These are phyloP conservation scores for Drosera spatulata DNA, from an alignment of 179 eudicot species.

Conservation along the genomic window DNA sequence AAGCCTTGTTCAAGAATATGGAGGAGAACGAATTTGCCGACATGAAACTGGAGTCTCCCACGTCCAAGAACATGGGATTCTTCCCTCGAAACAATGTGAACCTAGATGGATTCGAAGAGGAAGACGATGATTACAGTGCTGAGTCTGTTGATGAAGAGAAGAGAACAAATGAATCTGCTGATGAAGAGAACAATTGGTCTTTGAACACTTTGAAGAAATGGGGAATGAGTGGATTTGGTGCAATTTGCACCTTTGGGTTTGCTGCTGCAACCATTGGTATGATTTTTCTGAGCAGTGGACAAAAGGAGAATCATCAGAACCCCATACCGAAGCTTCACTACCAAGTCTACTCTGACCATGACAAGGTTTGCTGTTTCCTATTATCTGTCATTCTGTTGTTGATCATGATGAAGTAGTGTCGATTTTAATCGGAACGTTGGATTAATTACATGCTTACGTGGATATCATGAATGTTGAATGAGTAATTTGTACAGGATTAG, in stretches of 20 bases:
- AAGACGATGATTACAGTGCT: background rate
- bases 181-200: background rate
- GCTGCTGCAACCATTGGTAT: constrained; percentile 45
- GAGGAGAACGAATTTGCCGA: constrained; percentile 47
- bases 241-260: constrained; percentile 47
- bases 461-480: no score
- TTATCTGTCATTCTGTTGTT: background rate
- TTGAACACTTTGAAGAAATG: constrained; percentile 34
- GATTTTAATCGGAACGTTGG: background rate
- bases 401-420: background rate
- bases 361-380: constrained; percentile 27
- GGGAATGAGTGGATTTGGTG: constrained; percentile 51
- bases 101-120: constrained; percentile 11
- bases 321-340: constrained; percentile 29
- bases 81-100: constrained; percentile 23
- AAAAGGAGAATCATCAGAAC: constrained; percentile 14
- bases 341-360: constrained; percentile 33
- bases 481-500: no score
- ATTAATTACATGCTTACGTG: no score
- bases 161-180: background rate
- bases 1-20: constrained; percentile 33
- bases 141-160: background rate
- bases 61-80: constrained; percentile 24
- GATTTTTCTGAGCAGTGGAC: constrained; percentile 19
- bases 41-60: constrained; percentile 62